These are phyloP conservation scores for Prorocentrum cordatum DNA, from an alignment of 169 alveolate genomes.

Conservation along the genomic window DNA sequence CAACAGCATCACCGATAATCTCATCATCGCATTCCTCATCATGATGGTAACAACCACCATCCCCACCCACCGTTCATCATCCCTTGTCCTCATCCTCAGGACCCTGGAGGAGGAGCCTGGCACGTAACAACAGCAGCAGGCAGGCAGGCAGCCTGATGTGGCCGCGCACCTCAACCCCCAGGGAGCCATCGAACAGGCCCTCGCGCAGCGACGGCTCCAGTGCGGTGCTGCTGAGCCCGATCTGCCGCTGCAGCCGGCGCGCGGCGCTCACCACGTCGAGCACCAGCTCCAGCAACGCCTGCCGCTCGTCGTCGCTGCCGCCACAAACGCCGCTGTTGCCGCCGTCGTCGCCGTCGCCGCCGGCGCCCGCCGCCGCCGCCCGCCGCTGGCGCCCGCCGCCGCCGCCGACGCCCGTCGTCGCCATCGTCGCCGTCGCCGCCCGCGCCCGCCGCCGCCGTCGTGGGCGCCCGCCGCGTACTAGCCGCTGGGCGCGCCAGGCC, in stretches of 20 bases:
- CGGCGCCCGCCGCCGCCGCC: background rate
- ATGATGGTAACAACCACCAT: too few species aligned
- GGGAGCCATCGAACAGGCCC: constrained; percentile 54
- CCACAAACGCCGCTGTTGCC: background rate
- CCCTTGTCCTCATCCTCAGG: too few species aligned
- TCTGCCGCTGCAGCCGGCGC: constrained; percentile 19
- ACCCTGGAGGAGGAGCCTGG: too few species aligned
- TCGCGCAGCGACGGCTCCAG: background rate
- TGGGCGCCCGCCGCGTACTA: background rate
- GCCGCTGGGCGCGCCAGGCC: too few species aligned
- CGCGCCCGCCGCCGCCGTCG: background rate
- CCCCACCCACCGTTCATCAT: too few species aligned
- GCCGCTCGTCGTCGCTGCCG: too few species aligned
- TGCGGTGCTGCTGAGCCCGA: background rate
- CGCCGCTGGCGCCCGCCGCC: background rate
- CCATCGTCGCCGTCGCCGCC: background rate
- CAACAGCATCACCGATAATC: too few species aligned
- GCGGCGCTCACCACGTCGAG: constrained; percentile 19
- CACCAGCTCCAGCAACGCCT: background rate
- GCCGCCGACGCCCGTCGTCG: too few species aligned
- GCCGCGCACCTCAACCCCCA: constrained; percentile 41
- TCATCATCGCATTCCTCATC: too few species aligned
- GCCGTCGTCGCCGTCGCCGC: background rate
- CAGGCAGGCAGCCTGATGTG: too few species aligned
- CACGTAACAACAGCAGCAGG: too few species aligned